These are phyloP conservation scores for Acacia pycnantha DNA, from an alignment of 331 rosid genomes.

Conservation along the genomic window DNA sequence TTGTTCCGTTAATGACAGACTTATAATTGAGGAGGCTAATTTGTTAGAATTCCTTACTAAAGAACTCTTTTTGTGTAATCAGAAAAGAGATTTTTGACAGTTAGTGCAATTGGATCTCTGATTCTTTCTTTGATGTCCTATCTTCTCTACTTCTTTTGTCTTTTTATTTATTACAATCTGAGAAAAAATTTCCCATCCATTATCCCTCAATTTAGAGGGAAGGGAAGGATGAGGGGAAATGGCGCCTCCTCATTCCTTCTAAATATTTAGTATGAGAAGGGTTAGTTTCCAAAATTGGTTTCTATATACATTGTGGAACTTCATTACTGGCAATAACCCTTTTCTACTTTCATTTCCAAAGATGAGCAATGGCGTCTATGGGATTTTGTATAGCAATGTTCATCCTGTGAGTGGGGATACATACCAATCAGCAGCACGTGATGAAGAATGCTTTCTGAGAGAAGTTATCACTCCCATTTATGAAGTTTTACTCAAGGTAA, in stretches of 20 bases:
- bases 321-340: conserved; percentile 19
- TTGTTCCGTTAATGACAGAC: background rate
- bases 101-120: background rate
- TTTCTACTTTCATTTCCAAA: conserved; percentile 25
- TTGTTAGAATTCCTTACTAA: background rate
- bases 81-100: background rate
- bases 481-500: conserved; percentile 69
- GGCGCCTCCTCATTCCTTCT: background rate
- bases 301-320: background rate
- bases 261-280: background rate
- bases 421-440: conserved; percentile 44
- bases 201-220: background rate
- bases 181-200: background rate
- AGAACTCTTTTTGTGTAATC: background rate
- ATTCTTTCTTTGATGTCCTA: background rate
- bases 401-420: conserved; percentile 57
- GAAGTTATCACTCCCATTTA: conserved; percentile 73
- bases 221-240: background rate
- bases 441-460: conserved; percentile 69
- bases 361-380: conserved; percentile 76
- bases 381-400: conserved; percentile 58
- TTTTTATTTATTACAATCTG: background rate
- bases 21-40: background rate
- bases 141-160: background rate
- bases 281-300: background rate